Conservation (phyloP, 495 filamentous ascomycete species). For the Eremomyces bilateralis region DNA sequence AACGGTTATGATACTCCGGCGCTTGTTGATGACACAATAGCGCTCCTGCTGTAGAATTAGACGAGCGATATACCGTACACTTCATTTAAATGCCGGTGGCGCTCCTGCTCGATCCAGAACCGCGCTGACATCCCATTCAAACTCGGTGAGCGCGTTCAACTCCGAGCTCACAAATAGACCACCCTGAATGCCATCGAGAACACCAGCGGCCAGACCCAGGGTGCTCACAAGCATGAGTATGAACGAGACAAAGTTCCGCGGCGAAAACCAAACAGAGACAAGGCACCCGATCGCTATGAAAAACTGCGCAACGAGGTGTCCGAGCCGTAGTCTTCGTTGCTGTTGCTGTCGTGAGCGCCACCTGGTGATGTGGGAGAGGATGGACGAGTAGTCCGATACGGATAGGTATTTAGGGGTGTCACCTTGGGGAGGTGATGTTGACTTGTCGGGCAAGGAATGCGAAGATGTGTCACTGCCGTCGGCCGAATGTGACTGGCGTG, state of each 20-base stretch:
- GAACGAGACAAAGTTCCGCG: constrained; percentile 54
- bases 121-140: constrained; percentile 79
- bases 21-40: too few relatives aligned
- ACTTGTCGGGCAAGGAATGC: too few relatives aligned
- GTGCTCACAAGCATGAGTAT: constrained; percentile 58
- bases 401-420: constrained; percentile 20
- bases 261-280: constrained; percentile 68
- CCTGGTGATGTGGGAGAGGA: constrained; percentile 39
- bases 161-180: constrained; percentile 71
- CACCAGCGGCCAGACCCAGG: constrained; percentile 50
- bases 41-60: too few relatives aligned
- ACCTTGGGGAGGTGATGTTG: constrained; percentile 1
- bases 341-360: constrained; percentile 45
- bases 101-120: too few relatives aligned
- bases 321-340: constrained; percentile 46
- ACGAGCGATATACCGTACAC: too few relatives aligned
- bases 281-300: constrained; percentile 46
- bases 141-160: constrained; percentile 68
- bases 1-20: too few relatives aligned
- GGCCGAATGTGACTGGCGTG: too few relatives aligned
- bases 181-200: constrained; percentile 67
- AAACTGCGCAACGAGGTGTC: constrained; percentile 49
- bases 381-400: constrained; percentile 42
- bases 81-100: too few relatives aligned
- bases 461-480: too few relatives aligned